Conservation (phyloP, 164 flowering plant species). For the Taxillus chinensis region DNA sequence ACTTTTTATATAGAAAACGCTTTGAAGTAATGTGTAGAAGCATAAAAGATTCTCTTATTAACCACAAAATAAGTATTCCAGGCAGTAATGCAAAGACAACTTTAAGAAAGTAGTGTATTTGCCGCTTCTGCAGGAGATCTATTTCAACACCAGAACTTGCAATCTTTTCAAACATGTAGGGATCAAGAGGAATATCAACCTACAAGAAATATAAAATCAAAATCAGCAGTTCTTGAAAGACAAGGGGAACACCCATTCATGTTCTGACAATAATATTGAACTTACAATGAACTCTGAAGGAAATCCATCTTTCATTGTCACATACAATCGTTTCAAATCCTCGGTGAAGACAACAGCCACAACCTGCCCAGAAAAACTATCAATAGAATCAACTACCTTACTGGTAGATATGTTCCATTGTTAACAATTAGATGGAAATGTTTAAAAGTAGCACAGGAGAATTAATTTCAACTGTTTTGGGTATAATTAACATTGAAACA, state of each 20-base stretch:
- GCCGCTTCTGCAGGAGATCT: conserved; percentile 81
- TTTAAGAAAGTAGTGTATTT: conserved; percentile 65
- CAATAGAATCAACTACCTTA: background rate
- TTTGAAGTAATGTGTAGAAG: conserved; percentile 60
- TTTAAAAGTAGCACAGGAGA: background rate
- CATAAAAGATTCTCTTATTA: conserved; percentile 71
- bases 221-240: background rate
- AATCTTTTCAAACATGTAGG: conserved; percentile 78
- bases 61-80: conserved; percentile 70
- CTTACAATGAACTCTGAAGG: conserved; percentile 88
- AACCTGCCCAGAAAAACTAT: conserved; percentile 43
- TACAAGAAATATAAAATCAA: conserved; percentile 18
- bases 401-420: background rate
- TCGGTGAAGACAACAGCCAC: conserved; percentile 93
- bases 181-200: conserved; percentile 99
- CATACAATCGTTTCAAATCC: conserved; percentile 76
- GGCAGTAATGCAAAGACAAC: conserved; percentile 67
- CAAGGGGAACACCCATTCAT: background rate
- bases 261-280: conserved; percentile 4
- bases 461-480: no score
- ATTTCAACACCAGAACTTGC: conserved; percentile 90
- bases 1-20: conserved; percentile 66
- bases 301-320: conserved; percentile 97
- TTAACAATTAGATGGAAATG: background rate
- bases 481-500: no score